Conservation (phyloP, 2,329 filamentous ascomycete genomes). For the Didymella arachidicola region DNA sequence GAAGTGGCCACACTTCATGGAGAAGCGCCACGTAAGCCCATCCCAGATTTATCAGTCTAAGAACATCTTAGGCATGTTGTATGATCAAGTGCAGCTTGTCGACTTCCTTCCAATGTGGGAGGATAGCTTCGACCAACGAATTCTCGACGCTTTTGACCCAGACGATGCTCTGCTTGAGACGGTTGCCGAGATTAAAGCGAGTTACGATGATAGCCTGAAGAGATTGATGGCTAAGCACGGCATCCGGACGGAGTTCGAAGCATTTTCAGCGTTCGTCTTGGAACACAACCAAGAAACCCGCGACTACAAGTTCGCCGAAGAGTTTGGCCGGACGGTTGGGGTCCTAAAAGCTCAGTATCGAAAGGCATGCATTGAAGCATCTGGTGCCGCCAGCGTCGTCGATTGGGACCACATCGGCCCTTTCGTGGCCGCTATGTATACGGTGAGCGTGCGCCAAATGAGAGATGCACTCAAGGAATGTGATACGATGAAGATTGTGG, state of each 20-base stretch:
- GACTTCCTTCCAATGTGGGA: conserved; percentile 78
- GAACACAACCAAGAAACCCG: conserved; percentile 73
- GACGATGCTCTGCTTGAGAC: conserved; percentile 63
- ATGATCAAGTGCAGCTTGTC: conserved; percentile 74
- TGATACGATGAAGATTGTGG: conserved; percentile 50
- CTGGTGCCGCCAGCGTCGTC: conserved; percentile 54
- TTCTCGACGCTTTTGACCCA: conserved; percentile 70
- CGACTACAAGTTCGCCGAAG: conserved; percentile 89
- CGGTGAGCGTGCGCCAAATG: conserved; percentile 76
- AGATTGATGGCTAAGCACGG: conserved; percentile 86
- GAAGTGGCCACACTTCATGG: conserved; percentile 87
- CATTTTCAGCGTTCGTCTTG: conserved; percentile 87
- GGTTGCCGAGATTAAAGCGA: conserved; percentile 72
- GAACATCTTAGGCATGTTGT: conserved; percentile 81
- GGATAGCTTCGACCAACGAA: conserved; percentile 75
- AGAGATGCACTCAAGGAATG: conserved; percentile 64
- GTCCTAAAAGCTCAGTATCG: conserved; percentile 74
- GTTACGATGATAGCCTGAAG: conserved; percentile 79
- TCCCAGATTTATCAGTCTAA: conserved; percentile 68
- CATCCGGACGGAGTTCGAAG: conserved; percentile 87
- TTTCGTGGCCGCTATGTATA: conserved; percentile 89
- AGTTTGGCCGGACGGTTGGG: conserved; percentile 73
- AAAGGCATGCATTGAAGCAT: conserved; percentile 69
- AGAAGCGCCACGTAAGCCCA: conserved; percentile 63
- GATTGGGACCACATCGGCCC: conserved; percentile 64